phyloP scores from a whole-genome alignment of 176 grass and related monocot species.

The Oryza glumipatula region DNA sequence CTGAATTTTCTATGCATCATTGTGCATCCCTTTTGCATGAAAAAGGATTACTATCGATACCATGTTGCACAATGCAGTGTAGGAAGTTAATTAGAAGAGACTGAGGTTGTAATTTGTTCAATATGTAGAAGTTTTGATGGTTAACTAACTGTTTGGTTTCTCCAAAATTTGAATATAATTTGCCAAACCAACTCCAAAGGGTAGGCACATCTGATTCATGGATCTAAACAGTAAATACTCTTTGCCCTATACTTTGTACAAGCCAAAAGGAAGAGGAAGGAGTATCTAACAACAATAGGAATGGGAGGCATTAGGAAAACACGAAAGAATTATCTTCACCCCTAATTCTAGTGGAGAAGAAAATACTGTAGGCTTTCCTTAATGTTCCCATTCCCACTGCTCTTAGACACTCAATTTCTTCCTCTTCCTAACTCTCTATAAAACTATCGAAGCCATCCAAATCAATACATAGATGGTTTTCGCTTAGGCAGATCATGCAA shows the following conservation, averaged over 20 bases:
- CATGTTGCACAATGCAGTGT: background rate
- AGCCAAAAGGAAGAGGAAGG: conserved; percentile 29
- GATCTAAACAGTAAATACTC: background rate
- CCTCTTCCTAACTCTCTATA: background rate
- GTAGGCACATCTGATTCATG: background rate
- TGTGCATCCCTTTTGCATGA: background rate
- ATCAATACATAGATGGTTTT: background rate
- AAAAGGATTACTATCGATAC: background rate
- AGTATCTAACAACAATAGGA: conserved; percentile 37
- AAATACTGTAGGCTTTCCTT: conserved; percentile 10
- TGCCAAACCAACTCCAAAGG: background rate
- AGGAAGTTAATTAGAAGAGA: too few species aligned
- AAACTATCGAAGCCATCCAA: background rate
- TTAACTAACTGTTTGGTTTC: background rate
- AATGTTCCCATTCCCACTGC: conserved; percentile 10
- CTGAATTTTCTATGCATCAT: background rate
- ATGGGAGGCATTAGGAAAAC: conserved; percentile 41
- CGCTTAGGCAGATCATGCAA: background rate
- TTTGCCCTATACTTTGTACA: background rate
- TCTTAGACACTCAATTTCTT: background rate
- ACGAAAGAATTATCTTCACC: conserved; percentile 11
- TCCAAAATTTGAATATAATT: background rate
- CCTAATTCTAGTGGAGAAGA: background rate
- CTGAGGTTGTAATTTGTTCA: too few species aligned
- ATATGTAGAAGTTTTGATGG: background rate